These are phyloP conservation scores for Scenedesmus sp. DNA, from an alignment of 163 green algal genomes.

Conservation along the genomic window DNA sequence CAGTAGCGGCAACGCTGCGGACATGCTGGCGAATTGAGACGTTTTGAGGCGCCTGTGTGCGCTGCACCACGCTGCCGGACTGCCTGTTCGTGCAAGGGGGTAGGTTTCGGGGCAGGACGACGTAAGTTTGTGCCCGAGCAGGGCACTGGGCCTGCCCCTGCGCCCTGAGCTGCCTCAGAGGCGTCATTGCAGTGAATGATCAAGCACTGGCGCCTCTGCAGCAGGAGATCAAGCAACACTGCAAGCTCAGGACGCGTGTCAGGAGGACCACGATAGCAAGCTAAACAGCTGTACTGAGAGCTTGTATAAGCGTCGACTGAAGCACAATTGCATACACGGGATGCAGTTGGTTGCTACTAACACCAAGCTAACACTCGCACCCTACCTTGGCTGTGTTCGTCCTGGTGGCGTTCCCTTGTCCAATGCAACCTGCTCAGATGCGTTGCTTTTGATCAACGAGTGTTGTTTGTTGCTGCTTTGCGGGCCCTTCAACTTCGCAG, in stretches of 20 bases:
- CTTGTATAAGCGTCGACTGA: neutral
- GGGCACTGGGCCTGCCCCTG: neutral
- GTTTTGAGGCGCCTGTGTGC: neutral
- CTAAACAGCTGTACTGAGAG: neutral
- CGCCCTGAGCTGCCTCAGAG: conserved; percentile 1
- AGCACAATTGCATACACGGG: neutral
- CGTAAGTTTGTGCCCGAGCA: neutral
- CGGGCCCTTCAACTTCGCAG: neutral
- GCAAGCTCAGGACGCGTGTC: neutral
- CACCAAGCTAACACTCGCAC: neutral
- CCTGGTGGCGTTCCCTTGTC: neutral
- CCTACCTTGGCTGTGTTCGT: neutral
- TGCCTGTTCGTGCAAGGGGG: neutral
- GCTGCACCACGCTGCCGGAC: neutral
- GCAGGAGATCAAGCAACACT: neutral
- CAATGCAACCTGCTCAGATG: neutral
- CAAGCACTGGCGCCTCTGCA: neutral
- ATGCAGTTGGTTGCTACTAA: neutral
- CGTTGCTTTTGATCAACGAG: neutral
- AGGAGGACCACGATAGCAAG: neutral
- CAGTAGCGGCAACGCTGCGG: neutral
- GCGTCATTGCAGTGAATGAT: neutral
- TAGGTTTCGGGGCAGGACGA: conserved; percentile 10
- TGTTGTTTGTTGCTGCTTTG: neutral
- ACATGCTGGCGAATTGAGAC: neutral